Percentiles rank a stretch among this genome's conserved stretches.
These are phyloP conservation scores for Luvunga scandens DNA, from an alignment of 345 rosid species.

Conservation along the genomic window DNA sequence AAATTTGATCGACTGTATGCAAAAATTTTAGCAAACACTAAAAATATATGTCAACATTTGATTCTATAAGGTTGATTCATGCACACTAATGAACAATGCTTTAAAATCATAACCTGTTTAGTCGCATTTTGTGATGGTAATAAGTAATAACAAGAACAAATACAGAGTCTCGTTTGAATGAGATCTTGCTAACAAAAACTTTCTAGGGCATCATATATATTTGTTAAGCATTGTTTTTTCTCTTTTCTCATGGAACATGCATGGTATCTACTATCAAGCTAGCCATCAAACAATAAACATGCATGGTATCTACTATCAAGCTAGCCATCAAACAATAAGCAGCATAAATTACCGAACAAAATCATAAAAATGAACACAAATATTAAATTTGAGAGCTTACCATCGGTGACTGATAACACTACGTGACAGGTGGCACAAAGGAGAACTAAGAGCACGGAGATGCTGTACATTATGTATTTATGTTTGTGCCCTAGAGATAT, in stretches of 20 bases:
- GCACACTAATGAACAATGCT: too few species aligned
- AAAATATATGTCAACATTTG: too few species aligned
- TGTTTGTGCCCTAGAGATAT: not conserved
- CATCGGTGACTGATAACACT: slow-evolving; percentile 39
- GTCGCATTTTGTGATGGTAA: too few species aligned
- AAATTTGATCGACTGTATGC: too few species aligned
- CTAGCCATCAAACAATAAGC: not conserved
- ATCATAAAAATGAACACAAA: not conserved
- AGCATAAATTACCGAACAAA: not conserved
- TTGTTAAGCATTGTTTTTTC: not conserved
- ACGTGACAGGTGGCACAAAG: slow-evolving; percentile 32
- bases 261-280: too few species aligned
- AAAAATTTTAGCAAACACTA: too few species aligned
- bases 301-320: too few species aligned
- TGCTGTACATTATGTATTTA: slow-evolving; percentile 41
- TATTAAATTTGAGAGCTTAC: slow-evolving; percentile 25
- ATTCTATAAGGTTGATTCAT: too few species aligned
- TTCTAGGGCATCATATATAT: not conserved
- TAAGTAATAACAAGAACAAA: too few species aligned
- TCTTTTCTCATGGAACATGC: not conserved
- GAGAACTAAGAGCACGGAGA: slow-evolving; percentile 30
- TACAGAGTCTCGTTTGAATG: not conserved
- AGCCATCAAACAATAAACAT: not conserved
- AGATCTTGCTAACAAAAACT: not conserved
- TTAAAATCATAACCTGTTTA: too few species aligned